Percentiles rank a stretch among this genome's conserved stretches.
phyloP scores from a whole-genome alignment of 805 yeast species.

The Nakazawaea wyomingensis region DNA sequence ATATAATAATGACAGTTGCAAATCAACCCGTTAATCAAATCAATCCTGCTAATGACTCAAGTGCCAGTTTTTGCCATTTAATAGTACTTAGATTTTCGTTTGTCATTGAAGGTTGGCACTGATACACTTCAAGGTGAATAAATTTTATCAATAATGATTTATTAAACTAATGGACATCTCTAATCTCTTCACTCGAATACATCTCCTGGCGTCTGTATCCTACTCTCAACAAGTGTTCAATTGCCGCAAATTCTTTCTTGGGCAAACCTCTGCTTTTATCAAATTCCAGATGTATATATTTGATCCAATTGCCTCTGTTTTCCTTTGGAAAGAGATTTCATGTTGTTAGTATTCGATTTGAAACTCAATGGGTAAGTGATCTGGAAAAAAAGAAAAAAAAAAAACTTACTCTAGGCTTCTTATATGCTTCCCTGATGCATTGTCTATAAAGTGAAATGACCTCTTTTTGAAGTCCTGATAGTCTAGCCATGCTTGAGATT shows the following conservation, averaged over 20 bases:
- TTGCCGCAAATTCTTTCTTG: slow-evolving; percentile 76
- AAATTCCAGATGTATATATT: slow-evolving; percentile 49
- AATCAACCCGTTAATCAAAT: too few species aligned
- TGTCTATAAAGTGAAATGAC: slow-evolving; percentile 44
- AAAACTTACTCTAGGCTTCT: slow-evolving; percentile 37
- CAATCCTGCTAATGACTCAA: too few species aligned
- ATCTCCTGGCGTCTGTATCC: slow-evolving; percentile 71
- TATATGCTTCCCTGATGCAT: slow-evolving; percentile 38
- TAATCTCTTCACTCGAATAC: slow-evolving; percentile 66
- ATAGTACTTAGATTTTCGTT: too few species aligned
- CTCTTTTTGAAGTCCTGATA: slow-evolving; percentile 47
- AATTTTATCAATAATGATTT: not conserved
- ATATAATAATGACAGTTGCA: too few species aligned
- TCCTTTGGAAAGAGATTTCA: too few species aligned
- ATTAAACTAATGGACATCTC: slow-evolving; percentile 44
- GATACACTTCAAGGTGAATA: too few species aligned
- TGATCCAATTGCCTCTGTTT: slow-evolving; percentile 26
- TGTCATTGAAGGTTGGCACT: too few species aligned
- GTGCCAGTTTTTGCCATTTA: too few species aligned
- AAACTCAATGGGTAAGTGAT: slow-evolving; percentile 3
- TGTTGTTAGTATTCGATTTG: not conserved
- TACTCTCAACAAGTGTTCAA: slow-evolving; percentile 75
- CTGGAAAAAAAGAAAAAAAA: not conserved
- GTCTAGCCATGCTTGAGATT: slow-evolving; percentile 6
- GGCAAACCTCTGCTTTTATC: slow-evolving; percentile 48